Percentiles rank a stretch among this genome's conserved stretches.
These are phyloP conservation scores for Boechera stricta DNA, from an alignment of 345 rosid genomes.

Conservation along the genomic window DNA sequence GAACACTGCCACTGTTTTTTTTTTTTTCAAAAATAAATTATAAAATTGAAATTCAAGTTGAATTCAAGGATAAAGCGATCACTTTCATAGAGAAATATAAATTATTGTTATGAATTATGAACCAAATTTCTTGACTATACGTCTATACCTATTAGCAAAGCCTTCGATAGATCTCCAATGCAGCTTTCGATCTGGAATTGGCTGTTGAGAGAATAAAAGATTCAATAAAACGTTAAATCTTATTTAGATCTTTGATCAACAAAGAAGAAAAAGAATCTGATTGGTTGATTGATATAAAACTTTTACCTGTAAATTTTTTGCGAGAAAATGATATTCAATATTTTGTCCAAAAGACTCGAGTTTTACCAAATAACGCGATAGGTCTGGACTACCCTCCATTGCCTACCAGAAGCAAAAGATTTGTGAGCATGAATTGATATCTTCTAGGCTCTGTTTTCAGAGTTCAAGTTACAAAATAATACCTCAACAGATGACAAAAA, in stretches of 20 bases:
- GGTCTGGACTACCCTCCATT: constrained; percentile 39
- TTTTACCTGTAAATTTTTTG: constrained; percentile 39
- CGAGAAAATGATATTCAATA: constrained; percentile 44
- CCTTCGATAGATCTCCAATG: constrained; percentile 96
- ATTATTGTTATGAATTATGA: neutral
- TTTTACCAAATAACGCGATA: constrained; percentile 41
- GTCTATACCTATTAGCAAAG: constrained; percentile 82
- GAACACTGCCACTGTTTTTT: constrained; percentile 73
- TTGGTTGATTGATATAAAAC: neutral
- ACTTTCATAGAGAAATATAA: no score
- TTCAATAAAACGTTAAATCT: neutral
- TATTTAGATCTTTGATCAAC: neutral
- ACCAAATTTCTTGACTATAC: neutral
- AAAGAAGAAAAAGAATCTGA: neutral
- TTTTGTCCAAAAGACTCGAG: constrained; percentile 40
- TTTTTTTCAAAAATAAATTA: no score
- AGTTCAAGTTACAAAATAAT: constrained; percentile 14
- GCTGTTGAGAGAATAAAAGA: constrained; percentile 52
- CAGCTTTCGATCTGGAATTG: constrained; percentile 78
- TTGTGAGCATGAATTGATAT: constrained; percentile 5
- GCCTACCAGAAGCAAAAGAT: constrained; percentile 24
- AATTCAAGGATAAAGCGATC: neutral
- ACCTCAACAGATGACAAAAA: constrained; percentile 49
- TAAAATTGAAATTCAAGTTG: neutral
- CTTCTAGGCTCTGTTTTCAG: neutral